Evolutionary conservation across 805 yeast genomes (phyloP), one percentile per base, ranked within the genome.

Genomic region (Saccharomycopsis fodiens): DNA sequence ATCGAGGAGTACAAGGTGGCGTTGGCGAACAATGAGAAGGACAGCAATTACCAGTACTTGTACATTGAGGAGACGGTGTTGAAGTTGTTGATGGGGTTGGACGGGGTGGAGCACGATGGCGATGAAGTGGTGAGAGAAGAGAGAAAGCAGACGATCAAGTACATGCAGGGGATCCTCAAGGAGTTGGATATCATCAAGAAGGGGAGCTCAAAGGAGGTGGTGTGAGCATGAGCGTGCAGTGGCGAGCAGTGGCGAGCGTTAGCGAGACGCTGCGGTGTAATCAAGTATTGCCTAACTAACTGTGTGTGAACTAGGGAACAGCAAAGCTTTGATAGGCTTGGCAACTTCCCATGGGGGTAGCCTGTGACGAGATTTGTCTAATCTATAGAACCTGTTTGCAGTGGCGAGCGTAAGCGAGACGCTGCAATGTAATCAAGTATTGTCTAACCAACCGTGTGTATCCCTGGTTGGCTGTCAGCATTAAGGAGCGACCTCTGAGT

Each of bases 11-110:
- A 41, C 30, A 50, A 49, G 30, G n/a, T 25, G 20, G 15, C 15
- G 4, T 27, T 41, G 15, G 25, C 4, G 13, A 19, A 27, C 13
- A 16, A 36, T 16, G 3, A 39, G 43, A 31, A 47, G 41, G 12
- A 40, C 10, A 31, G 44, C 19, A 48, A 42, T 13, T 51, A 51
- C 20, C 15, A 15, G 15, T 51, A 48, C 21, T 23, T 45, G 22
- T 83, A 69, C 58, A 78, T 68, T 59, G 82, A 79, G 55, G 94
- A 84, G 59, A 73, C 73, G 70, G 62, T 84, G 36, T 65, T 84
- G 59, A 82, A 82, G 57, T 69, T 80, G 51, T 61, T 83, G 53
- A 70, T 84, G 69, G 75, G 71, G 50, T 65, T 85, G 45, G 94
- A 85, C 55, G 79, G 74, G 2, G 67, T 85, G 30, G 83, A 80